Percentiles rank a stretch among this genome's conserved stretches.
phyloP scores from a whole-genome alignment of 371 early-diverging fungal species.

The Mortierella sp. region DNA sequence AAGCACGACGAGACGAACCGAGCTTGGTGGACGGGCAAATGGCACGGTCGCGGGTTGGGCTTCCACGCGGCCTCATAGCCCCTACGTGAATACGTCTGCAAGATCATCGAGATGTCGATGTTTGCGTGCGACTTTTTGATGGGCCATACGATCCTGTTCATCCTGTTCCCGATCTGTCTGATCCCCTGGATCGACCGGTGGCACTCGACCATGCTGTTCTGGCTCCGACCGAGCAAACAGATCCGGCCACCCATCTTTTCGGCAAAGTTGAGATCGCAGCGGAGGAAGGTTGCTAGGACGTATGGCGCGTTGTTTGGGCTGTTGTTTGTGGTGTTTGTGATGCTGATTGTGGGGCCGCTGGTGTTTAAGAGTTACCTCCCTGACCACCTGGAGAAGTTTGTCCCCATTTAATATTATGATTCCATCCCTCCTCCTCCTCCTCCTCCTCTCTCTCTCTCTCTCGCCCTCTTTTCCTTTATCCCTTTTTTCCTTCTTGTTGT shows the following conservation, averaged over 20 bases:
- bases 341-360: constrained; percentile 75
- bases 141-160: constrained; percentile 81
- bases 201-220: constrained; percentile 90
- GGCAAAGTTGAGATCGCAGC: constrained; percentile 68
- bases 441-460: background rate
- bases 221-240: constrained; percentile 86
- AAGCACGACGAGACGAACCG: constrained; percentile 85
- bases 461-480: background rate
- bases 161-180: constrained; percentile 76
- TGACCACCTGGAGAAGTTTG: constrained; percentile 21
- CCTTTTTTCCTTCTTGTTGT: background rate
- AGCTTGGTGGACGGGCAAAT: constrained; percentile 94
- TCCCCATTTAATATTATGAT: constrained; percentile 39
- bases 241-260: constrained; percentile 86
- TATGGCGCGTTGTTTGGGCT: constrained; percentile 80
- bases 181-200: constrained; percentile 83
- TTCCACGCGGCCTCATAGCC: constrained; percentile 79
- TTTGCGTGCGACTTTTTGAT: constrained; percentile 86
- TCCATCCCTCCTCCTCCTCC: background rate
- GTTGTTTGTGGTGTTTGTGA: constrained; percentile 69
- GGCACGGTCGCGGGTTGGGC: constrained; percentile 87
- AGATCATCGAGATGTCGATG: constrained; percentile 88
- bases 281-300: constrained; percentile 71
- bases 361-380: constrained; percentile 51
- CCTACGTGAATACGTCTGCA: constrained; percentile 85